phyloP scores from a whole-genome alignment of 2,329 filamentous ascomycete species.

The Sporothrix globosa region DNA sequence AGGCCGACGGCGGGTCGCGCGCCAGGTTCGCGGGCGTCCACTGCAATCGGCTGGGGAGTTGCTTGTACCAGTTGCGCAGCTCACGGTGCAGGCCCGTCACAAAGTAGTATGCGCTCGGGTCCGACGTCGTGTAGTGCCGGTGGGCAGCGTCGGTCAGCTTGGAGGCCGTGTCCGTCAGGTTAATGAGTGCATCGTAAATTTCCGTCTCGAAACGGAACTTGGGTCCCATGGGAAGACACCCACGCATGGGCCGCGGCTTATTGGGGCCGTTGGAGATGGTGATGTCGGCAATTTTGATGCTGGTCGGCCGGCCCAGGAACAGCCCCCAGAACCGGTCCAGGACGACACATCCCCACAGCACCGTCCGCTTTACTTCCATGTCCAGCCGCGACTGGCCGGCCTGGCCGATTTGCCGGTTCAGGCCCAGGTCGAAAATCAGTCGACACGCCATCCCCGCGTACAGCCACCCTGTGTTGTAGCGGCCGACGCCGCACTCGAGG shows the following conservation, averaged over 20 bases:
- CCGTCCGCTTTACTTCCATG: slow-evolving; percentile 35
- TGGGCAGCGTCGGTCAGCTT: slow-evolving; percentile 31
- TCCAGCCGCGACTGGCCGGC: slow-evolving; percentile 31
- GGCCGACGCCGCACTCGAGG: slow-evolving; percentile 35
- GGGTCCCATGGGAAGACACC: slow-evolving; percentile 29
- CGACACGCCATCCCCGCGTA: slow-evolving; percentile 35
- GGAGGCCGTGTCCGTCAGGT: slow-evolving; percentile 32
- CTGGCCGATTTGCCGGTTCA: slow-evolving; percentile 33
- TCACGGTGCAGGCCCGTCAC: slow-evolving; percentile 33
- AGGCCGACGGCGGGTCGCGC: slow-evolving; percentile 26
- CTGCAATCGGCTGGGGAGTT: slow-evolving; percentile 36
- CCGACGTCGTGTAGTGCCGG: slow-evolving; percentile 28
- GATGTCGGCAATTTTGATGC: slow-evolving; percentile 36
- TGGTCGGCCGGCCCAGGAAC: slow-evolving; percentile 35
- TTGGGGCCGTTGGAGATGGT: slow-evolving; percentile 31
- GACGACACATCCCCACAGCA: slow-evolving; percentile 34
- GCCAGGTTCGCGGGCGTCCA: slow-evolving; percentile 42
- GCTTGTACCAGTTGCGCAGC: slow-evolving; percentile 32
- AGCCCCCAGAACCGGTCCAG: slow-evolving; percentile 35
- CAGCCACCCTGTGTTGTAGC: slow-evolving; percentile 36
- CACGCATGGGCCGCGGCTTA: slow-evolving; percentile 20
- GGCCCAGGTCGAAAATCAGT: slow-evolving; percentile 35
- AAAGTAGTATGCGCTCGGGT: slow-evolving; percentile 32
- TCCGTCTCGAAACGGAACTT: slow-evolving; percentile 33
- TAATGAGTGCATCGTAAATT: slow-evolving; percentile 35